These are phyloP conservation scores for Fagus crenata DNA, from an alignment of 306 rosid species.

Conservation along the genomic window DNA sequence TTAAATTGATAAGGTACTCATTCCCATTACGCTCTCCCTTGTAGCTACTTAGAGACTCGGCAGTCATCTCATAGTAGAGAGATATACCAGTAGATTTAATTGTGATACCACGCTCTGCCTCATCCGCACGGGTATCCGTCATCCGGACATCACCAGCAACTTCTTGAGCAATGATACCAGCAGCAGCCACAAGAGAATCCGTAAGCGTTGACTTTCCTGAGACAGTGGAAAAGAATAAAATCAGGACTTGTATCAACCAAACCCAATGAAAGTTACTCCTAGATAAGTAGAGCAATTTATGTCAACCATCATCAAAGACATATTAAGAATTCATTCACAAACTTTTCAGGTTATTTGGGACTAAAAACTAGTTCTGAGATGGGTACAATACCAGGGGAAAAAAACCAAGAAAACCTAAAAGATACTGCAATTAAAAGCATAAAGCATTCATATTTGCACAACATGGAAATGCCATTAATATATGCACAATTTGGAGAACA, in stretches of 20 bases:
- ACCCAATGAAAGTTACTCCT: neutral
- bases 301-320: neutral
- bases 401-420: neutral
- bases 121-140: constrained; percentile 79
- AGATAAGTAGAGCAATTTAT: neutral
- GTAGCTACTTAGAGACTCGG: constrained; percentile 41
- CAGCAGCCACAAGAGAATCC: constrained; percentile 84
- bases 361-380: neutral
- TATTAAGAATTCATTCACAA: too few relatives aligned
- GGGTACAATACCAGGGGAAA: neutral
- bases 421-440: neutral
- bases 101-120: constrained; percentile 87
- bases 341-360: neutral
- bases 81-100: constrained; percentile 84
- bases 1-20: constrained; percentile 74
- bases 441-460: neutral
- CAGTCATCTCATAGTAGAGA: constrained; percentile 65
- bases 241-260: neutral
- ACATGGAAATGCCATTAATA: neutral
- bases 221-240: neutral
- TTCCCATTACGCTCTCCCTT: constrained; percentile 66
- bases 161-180: constrained; percentile 81
- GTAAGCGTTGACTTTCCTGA: constrained; percentile 73
- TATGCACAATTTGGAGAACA: neutral
- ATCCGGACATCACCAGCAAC: constrained; percentile 78